A percentile compares a stretch with the other conserved stretches of the same genome.
Evolutionary conservation across 345 rosid species (phyloP).

Genomic region (Lepidium africanum): DNA sequence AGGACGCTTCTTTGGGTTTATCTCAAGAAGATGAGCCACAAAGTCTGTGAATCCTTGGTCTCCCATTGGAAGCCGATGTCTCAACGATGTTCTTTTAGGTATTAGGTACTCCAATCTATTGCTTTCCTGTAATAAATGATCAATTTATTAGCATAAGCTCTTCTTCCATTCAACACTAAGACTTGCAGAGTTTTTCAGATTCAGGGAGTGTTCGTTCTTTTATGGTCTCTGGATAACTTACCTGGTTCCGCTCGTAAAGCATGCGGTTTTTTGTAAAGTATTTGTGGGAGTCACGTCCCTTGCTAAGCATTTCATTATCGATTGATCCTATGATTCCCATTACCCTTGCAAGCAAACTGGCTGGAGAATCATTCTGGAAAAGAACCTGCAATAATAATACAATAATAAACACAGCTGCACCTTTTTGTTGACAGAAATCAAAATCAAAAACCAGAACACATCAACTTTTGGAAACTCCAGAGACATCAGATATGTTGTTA

Average conservation of each 20-base stretch:
- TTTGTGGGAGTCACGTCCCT: constrained; percentile 92
- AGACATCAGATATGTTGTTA: not conserved
- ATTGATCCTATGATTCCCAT: constrained; percentile 78
- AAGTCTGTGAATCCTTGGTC: constrained; percentile 97
- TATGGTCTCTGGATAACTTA: constrained; percentile 12
- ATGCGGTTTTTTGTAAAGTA: constrained; percentile 88
- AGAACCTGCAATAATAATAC: constrained; percentile 48
- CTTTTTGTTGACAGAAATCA: not conserved
- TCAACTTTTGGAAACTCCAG: not conserved
- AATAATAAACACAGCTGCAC: not conserved
- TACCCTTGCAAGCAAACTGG: constrained; percentile 85
- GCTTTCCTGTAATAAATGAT: constrained; percentile 53
- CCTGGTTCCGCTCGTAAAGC: constrained; percentile 99
- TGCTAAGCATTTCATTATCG: constrained; percentile 76
- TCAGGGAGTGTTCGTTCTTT: not conserved
- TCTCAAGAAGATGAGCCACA: constrained; percentile 84
- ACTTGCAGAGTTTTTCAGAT: not conserved
- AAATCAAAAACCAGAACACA: not conserved
- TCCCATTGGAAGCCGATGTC: constrained; percentile 96
- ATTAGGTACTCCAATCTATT: constrained; percentile 82
- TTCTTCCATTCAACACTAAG: not conserved
- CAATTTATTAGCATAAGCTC: not conserved
- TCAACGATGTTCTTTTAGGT: constrained; percentile 86
- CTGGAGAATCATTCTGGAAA: constrained; percentile 97
- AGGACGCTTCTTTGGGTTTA: constrained; percentile 95